These are phyloP conservation scores for Rubia peregrina DNA, from an alignment of 305 asterid genomes.

Conservation along the genomic window DNA sequence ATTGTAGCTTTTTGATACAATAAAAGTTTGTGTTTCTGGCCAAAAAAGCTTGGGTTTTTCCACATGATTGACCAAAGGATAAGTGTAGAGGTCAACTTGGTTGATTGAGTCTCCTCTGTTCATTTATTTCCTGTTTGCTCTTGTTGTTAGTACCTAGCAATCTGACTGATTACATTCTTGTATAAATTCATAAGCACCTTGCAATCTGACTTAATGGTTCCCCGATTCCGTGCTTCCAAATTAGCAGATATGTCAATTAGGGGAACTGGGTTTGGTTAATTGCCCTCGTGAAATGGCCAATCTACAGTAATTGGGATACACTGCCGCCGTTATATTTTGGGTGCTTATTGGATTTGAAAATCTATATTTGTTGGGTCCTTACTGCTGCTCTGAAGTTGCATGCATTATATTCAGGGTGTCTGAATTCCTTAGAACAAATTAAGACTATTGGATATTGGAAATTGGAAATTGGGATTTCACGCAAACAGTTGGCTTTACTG, in stretches of 20 bases:
- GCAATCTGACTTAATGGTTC: background rate
- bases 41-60: background rate
- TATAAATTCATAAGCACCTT: no score
- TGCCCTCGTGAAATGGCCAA: background rate
- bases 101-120: background rate
- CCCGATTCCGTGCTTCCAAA: background rate
- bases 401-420: background rate
- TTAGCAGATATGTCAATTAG: constrained; percentile 7
- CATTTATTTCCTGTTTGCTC: background rate
- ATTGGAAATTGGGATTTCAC: background rate
- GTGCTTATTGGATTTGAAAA: background rate
- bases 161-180: background rate
- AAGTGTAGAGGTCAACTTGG: background rate
- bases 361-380: background rate
- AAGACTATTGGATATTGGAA: background rate
- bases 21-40: background rate
- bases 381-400: background rate
- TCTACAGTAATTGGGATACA: background rate
- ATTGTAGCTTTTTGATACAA: background rate
- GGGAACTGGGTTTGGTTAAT: background rate
- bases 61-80: background rate
- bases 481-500: background rate
- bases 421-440: background rate
- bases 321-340: background rate
- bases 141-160: background rate